Evolutionary conservation across 2,329 filamentous ascomycete genomes (phyloP).

Genomic region (Zymoseptoria pseudotritici): DNA sequence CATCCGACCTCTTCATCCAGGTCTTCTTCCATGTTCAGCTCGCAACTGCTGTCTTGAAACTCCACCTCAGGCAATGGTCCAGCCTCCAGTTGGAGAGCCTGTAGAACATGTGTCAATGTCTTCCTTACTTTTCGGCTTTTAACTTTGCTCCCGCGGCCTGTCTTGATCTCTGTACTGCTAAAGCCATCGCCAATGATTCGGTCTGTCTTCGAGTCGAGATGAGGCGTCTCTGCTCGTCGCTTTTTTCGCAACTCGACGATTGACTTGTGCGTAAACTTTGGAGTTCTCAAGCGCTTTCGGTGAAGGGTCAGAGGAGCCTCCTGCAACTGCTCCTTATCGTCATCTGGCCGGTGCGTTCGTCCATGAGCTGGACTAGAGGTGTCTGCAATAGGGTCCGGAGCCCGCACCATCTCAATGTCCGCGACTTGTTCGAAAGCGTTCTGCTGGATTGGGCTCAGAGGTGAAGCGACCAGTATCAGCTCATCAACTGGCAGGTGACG

Average conservation of each 20-base stretch:
- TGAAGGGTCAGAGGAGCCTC: constrained; percentile 15
- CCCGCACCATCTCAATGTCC: constrained; percentile 3
- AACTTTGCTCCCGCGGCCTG: neutral
- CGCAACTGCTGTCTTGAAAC: constrained; percentile 11
- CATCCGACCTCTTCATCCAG: neutral
- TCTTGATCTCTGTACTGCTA: constrained; percentile 13
- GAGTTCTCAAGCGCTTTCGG: constrained; percentile 16
- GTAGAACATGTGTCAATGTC: constrained; percentile 8
- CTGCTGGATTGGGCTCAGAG: neutral
- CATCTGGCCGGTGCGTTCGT: neutral
- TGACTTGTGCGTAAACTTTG: constrained; percentile 17
- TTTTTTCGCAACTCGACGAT: constrained; percentile 10
- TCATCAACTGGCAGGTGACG: constrained; percentile 16
- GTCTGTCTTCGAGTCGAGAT: neutral
- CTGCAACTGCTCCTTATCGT: neutral
- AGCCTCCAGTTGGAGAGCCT: constrained; percentile 11
- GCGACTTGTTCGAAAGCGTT: neutral
- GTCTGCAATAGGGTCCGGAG: constrained; percentile 15
- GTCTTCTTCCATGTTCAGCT: constrained; percentile 5
- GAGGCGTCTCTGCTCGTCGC: constrained; percentile 3
- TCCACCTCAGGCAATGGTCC: constrained; percentile 24
- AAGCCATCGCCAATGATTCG: constrained; percentile 17
- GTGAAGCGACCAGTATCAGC: constrained; percentile 12
- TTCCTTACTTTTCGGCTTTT: constrained; percentile 1
- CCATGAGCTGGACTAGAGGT: constrained; percentile 2